phyloP scores from a whole-genome alignment of 2,329 filamentous ascomycete species.

The Monilinia fructigena region DNA sequence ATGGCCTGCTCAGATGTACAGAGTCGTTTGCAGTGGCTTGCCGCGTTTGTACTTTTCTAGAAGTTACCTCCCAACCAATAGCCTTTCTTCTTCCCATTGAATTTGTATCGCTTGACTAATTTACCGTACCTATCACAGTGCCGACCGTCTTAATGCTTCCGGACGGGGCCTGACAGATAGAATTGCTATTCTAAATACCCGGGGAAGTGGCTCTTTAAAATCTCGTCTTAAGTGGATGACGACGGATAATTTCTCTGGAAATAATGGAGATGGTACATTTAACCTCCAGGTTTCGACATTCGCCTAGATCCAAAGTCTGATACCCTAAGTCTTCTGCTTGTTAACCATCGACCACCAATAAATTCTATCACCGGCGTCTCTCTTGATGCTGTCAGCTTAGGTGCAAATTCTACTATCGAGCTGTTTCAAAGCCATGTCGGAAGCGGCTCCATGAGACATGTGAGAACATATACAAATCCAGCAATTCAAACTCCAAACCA shows the following conservation, averaged over 20 bases:
- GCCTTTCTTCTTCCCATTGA: not conserved
- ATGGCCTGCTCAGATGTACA: constrained; percentile 35
- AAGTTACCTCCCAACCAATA: not conserved
- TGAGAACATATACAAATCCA: constrained; percentile 39
- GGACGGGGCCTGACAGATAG: constrained; percentile 32
- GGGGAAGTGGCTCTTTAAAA: constrained; percentile 29
- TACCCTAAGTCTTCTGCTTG: constrained; percentile 38
- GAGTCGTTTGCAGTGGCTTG: constrained; percentile 34
- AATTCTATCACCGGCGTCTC: constrained; percentile 38
- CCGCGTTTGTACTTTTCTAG: constrained; percentile 32
- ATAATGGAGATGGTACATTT: constrained; percentile 35
- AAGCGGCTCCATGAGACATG: constrained; percentile 37
- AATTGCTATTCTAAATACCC: constrained; percentile 36
- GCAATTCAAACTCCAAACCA: constrained; percentile 42
- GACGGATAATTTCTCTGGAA: constrained; percentile 32
- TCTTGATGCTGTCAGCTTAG: constrained; percentile 38
- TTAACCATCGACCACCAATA: constrained; percentile 41
- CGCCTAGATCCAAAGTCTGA: constrained; percentile 31
- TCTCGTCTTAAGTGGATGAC: constrained; percentile 33
- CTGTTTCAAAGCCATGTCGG: constrained; percentile 38
- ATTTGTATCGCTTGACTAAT: not conserved
- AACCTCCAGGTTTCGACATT: constrained; percentile 42
- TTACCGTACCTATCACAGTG: constrained; percentile 23
- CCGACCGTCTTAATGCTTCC: constrained; percentile 32
- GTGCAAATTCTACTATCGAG: constrained; percentile 43